Percentiles rank a stretch among this genome's conserved stretches.
phyloP scores from a whole-genome alignment of 495 filamentous ascomycete species.

The Pyronema omphalodes region DNA sequence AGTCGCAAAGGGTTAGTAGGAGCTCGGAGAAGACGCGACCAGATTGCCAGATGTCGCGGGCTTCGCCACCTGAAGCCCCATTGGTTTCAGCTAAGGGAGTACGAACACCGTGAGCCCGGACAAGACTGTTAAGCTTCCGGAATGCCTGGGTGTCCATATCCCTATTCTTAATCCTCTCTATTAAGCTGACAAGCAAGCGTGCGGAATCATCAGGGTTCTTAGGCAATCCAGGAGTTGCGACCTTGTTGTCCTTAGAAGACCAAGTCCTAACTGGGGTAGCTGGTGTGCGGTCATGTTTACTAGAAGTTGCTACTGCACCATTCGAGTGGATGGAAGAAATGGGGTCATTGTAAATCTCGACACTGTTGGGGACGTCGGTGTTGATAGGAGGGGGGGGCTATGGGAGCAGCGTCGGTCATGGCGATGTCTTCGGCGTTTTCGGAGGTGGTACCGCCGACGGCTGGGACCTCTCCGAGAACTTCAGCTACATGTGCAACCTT shows the following conservation, averaged over 20 bases:
- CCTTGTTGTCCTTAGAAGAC: slow-evolving; percentile 11
- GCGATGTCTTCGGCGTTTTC: slow-evolving; percentile 19
- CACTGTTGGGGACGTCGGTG: not conserved
- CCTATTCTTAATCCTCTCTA: slow-evolving; percentile 48
- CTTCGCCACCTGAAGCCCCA: not conserved
- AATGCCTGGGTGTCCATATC: slow-evolving; percentile 75
- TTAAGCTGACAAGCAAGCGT: slow-evolving; percentile 54
- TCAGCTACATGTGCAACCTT: slow-evolving; percentile 24
- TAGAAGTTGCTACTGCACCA: slow-evolving; percentile 29
- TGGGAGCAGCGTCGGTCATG: slow-evolving; percentile 14
- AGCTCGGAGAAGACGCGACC: slow-evolving; percentile 51
- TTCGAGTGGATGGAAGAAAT: slow-evolving; percentile 28
- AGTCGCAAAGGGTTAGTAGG: slow-evolving; percentile 52
- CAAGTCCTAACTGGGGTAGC: too few species aligned
- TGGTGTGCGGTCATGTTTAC: slow-evolving; percentile 4
- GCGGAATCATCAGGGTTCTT: slow-evolving; percentile 34
- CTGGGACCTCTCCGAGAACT: slow-evolving; percentile 20
- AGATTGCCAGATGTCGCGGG: slow-evolving; percentile 34
- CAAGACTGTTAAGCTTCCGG: slow-evolving; percentile 65
- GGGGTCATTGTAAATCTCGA: slow-evolving; percentile 44
- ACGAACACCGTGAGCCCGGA: slow-evolving; percentile 42
- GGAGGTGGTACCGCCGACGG: slow-evolving; percentile 18
- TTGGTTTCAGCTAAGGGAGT: slow-evolving; percentile 36
- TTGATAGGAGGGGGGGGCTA: slow-evolving; percentile 1
- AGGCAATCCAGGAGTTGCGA: slow-evolving; percentile 20